Conservation (phyloP, 2,329 filamentous ascomycete species). For the Thermochaetoides dissita region DNA sequence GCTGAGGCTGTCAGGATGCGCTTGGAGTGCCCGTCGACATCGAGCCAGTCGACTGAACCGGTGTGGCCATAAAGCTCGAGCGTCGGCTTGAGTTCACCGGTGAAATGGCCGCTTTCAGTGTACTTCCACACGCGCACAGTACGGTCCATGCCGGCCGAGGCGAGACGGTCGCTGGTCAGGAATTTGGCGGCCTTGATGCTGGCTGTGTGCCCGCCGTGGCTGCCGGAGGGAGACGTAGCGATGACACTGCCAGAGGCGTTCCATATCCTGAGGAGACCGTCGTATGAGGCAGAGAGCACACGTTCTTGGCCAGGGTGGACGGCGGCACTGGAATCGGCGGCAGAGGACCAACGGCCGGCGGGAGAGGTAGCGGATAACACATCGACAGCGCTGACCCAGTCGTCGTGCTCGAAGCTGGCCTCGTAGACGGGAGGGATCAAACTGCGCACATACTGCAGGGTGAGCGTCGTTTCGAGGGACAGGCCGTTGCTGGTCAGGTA, state of each 20-base stretch:
- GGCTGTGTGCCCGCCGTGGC: slow-evolving; percentile 59
- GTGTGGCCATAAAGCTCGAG: slow-evolving; percentile 77
- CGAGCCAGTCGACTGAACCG: slow-evolving; percentile 57
- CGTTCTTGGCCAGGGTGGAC: slow-evolving; percentile 47
- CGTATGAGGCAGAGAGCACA: slow-evolving; percentile 86
- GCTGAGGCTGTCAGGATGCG: slow-evolving; percentile 74
- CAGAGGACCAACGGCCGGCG: slow-evolving; percentile 39
- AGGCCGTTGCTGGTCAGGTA: slow-evolving; percentile 78
- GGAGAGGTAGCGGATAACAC: slow-evolving; percentile 56
- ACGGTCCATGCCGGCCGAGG: slow-evolving; percentile 70
- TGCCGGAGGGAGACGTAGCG: slow-evolving; percentile 55
- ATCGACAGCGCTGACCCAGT: slow-evolving; percentile 87
- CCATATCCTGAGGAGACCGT: slow-evolving; percentile 81
- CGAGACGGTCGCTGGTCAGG: slow-evolving; percentile 63
- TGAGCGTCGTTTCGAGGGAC: slow-evolving; percentile 74
- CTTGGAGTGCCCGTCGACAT: slow-evolving; percentile 51
- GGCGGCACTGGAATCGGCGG: slow-evolving; percentile 21
- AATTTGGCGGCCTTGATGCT: slow-evolving; percentile 75
- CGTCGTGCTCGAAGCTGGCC: slow-evolving; percentile 89
- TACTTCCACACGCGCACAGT: slow-evolving; percentile 88
- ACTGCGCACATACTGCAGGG: slow-evolving; percentile 85
- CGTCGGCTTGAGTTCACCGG: slow-evolving; percentile 51
- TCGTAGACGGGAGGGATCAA: slow-evolving; percentile 80
- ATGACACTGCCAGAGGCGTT: slow-evolving; percentile 75
- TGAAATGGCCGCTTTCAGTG: slow-evolving; percentile 46